Evolutionary conservation across 371 early-diverging fungal genomes (phyloP).

Genomic region (Lichtheimia corymbifera): DNA sequence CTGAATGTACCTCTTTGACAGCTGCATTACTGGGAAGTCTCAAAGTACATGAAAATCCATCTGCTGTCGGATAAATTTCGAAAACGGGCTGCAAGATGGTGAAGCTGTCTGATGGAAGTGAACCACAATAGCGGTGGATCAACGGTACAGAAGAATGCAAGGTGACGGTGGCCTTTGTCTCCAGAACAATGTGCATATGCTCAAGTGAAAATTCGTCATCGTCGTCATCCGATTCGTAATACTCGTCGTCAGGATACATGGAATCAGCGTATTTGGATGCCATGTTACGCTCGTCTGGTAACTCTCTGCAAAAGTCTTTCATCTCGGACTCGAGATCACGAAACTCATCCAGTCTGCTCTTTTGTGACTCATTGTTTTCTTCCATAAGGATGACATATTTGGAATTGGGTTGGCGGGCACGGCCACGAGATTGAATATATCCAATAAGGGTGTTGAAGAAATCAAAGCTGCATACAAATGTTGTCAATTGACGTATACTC

Average conservation of each 20-base stretch:
- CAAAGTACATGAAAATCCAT: conserved; percentile 52
- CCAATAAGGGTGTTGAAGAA: conserved; percentile 69
- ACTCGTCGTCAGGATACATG: not conserved
- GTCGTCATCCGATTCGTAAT: conserved; percentile 21
- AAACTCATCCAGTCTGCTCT: conserved; percentile 39
- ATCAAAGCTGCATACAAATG: conserved; percentile 66
- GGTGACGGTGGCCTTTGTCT: conserved; percentile 69
- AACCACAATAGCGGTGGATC: conserved; percentile 65
- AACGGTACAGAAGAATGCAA: conserved; percentile 61
- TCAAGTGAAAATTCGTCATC: conserved; percentile 24
- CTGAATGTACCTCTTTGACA: conserved; percentile 57
- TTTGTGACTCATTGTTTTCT: conserved; percentile 42
- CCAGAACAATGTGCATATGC: conserved; percentile 42
- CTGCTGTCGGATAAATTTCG: conserved; percentile 21
- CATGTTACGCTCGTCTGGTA: conserved; percentile 52
- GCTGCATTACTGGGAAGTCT: conserved; percentile 70
- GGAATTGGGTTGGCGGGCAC: conserved; percentile 82
- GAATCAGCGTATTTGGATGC: conserved; percentile 17
- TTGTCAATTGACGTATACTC: conserved; percentile 9
- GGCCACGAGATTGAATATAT: conserved; percentile 93
- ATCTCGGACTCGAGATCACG: conserved; percentile 52
- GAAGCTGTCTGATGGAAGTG: conserved; percentile 63
- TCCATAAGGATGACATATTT: conserved; percentile 77
- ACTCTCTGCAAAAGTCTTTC: conserved; percentile 47
- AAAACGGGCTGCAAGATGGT: conserved; percentile 52